phyloP scores from a whole-genome alignment of 371 early-diverging fungal genomes.

The Lichtheimia corymbifera region DNA sequence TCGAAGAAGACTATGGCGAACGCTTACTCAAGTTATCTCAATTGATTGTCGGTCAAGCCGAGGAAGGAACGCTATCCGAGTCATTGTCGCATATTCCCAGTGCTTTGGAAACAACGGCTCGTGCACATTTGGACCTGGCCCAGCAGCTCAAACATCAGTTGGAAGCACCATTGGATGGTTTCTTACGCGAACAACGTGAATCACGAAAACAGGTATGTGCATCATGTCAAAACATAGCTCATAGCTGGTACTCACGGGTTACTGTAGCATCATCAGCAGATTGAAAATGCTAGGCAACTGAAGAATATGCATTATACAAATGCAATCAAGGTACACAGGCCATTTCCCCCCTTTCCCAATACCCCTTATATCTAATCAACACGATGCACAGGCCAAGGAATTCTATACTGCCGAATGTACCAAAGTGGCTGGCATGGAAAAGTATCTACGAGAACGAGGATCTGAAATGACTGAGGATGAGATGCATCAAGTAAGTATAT shows the following conservation, averaged over 20 bases:
- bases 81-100: constrained; percentile 41
- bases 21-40: constrained; percentile 27
- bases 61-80: constrained; percentile 43
- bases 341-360: background rate
- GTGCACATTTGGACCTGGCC: constrained; percentile 50
- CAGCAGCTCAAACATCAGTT: constrained; percentile 43
- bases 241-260: background rate
- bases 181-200: constrained; percentile 44
- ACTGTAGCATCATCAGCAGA: constrained; percentile 39
- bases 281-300: constrained; percentile 43
- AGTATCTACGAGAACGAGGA: constrained; percentile 22
- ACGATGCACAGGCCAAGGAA: constrained; percentile 8
- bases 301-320: constrained; percentile 40
- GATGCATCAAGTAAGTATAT: constrained; percentile 9
- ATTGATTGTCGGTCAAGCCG: constrained; percentile 31
- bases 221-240: background rate
- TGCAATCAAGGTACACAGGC: constrained; percentile 37
- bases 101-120: constrained; percentile 45
- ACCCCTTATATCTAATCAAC: background rate
- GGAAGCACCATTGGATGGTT: constrained; percentile 38
- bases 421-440: constrained; percentile 25
- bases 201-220: constrained; percentile 30
- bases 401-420: constrained; percentile 26
- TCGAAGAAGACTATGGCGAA: constrained; percentile 32
- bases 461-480: constrained; percentile 14